Evolutionary conservation across 2,329 filamentous ascomycete genomes (phyloP).

Genomic region (Fusarium napiforme): DNA sequence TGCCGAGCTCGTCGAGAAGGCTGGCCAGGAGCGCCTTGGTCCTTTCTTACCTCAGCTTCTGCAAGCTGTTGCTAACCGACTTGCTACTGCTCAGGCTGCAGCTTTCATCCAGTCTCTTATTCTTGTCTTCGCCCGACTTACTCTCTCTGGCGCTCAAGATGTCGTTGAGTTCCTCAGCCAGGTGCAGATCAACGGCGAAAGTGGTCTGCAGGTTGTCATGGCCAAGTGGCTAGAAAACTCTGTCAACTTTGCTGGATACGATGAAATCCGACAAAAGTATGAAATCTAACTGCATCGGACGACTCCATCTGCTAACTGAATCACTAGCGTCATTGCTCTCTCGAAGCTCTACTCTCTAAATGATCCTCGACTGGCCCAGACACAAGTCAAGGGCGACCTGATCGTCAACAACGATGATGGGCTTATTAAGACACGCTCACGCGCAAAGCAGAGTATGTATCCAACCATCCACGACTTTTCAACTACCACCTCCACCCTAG

Average conservation of each 20-base stretch:
- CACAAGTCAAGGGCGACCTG: constrained; percentile 90
- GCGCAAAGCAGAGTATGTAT: constrained; percentile 79
- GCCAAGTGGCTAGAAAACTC: constrained; percentile 98
- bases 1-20: constrained; percentile 94
- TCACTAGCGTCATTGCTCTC: constrained; percentile 82
- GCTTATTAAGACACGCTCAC: constrained; percentile 92
- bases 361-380: constrained; percentile 80
- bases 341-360: constrained; percentile 91
- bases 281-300: constrained; percentile 45
- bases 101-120: constrained; percentile 96
- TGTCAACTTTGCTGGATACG: constrained; percentile 96
- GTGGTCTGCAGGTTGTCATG: constrained; percentile 87
- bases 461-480: constrained; percentile 29
- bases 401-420: constrained; percentile 79
- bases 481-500: constrained; percentile 28
- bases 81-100: constrained; percentile 84
- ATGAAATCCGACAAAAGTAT: constrained; percentile 96
- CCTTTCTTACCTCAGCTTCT: constrained; percentile 90
- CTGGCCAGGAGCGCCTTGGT: constrained; percentile 88
- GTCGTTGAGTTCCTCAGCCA: constrained; percentile 92
- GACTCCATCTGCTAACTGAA: constrained; percentile 45
- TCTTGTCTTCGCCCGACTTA: constrained; percentile 91
- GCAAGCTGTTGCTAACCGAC: constrained; percentile 84
- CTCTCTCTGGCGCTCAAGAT: constrained; percentile 84
- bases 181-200: constrained; percentile 81